Evolutionary conservation across 1,139 yeast genomes (phyloP).

Genomic region (Candida sojae): DNA sequence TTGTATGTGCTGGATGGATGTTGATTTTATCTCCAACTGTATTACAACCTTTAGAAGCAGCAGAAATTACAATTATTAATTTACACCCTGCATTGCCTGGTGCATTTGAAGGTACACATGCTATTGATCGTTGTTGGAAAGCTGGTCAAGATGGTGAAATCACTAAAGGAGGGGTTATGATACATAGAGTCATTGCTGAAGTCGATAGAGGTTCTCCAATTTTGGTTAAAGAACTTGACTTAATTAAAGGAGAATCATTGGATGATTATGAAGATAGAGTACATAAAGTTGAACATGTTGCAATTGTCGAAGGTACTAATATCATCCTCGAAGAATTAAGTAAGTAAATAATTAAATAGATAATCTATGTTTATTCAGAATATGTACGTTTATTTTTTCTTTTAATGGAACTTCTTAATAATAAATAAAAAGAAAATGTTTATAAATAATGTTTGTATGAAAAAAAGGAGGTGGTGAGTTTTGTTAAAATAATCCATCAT

Average conservation of each 20-base stretch:
- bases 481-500: not conserved
- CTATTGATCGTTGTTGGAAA: conserved; percentile 93
- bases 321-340: conserved; percentile 51
- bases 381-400: conserved; percentile 3
- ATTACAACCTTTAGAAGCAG: conserved; percentile 61
- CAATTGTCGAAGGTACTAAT: conserved; percentile 88
- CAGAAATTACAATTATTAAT: conserved; percentile 77
- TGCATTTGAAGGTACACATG: conserved; percentile 95
- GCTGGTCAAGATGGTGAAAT: conserved; percentile 86
- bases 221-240: conserved; percentile 73
- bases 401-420: not conserved
- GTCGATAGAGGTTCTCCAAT: conserved; percentile 94
- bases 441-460: not conserved
- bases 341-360: conserved; percentile 3
- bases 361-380: not conserved
- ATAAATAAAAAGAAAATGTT: not conserved
- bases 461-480: not conserved
- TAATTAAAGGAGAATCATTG: conserved; percentile 69
- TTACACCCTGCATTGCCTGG: conserved; percentile 97
- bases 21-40: conserved; percentile 80
- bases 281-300: conserved; percentile 82
- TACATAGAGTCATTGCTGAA: conserved; percentile 90
- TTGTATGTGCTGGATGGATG: conserved; percentile 99
- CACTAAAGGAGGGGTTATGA: conserved; percentile 90
- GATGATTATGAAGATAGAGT: conserved; percentile 82